These are phyloP conservation scores for Myxozyma vanderwaltii DNA, from an alignment of 805 yeast genomes.

Conservation along the genomic window DNA sequence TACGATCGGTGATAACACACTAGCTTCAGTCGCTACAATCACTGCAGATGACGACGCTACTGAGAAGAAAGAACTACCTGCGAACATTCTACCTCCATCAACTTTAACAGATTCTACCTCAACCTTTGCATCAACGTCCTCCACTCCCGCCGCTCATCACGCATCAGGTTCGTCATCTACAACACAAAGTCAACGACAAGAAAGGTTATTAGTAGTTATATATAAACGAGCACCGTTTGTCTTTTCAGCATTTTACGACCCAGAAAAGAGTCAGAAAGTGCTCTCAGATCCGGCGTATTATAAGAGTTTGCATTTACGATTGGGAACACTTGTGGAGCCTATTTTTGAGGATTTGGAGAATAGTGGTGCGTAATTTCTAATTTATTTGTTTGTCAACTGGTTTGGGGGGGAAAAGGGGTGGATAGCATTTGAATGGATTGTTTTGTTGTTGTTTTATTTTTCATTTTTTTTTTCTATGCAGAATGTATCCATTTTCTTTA, in stretches of 20 bases:
- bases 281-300: constrained; percentile 20
- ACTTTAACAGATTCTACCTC: constrained; percentile 3
- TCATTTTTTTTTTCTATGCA: neutral
- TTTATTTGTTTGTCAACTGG: neutral
- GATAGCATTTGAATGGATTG: no score
- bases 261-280: constrained; percentile 6
- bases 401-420: neutral
- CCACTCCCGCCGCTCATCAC: neutral
- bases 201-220: constrained; percentile 19
- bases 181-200: constrained; percentile 3
- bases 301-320: constrained; percentile 22
- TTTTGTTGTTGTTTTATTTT: no score
- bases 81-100: neutral
- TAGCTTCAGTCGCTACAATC: neutral
- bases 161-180: neutral
- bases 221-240: constrained; percentile 33
- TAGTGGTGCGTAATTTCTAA: neutral
- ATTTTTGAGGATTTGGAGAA: constrained; percentile 29
- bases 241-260: constrained; percentile 32
- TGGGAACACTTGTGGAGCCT: constrained; percentile 32
- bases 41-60: neutral
- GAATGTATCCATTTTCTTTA: neutral
- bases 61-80: neutral
- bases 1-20: constrained; percentile 5
- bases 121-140: neutral